Base-by-base conservation (phyloP, 169 alveolate genomes). In the Eimeria necatrix region DNA sequence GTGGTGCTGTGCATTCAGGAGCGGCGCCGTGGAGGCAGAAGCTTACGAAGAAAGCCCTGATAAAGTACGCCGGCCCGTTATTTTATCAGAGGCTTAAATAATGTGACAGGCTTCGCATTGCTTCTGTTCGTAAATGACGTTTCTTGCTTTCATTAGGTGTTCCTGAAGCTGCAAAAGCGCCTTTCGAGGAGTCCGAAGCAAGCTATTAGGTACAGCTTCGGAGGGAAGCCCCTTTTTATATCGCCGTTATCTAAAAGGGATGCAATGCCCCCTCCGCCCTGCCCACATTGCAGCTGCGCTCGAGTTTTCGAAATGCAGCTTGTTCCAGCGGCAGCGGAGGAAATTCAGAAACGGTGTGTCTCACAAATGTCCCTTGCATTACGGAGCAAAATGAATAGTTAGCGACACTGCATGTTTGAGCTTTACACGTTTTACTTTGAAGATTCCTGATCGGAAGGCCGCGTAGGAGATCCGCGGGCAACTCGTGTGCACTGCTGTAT, bases 291-390 rank as follows among this genome's bases (percentile, higher is more conserved):
- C 74, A 92, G 96, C 64, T 68, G 86, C 80, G 76, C n/a, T 16
- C 86, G 96, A 24, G 95, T 94, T 12, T 94, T 94, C 53, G 96
- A 94, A 53, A 71, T 94, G 96, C 96, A 94, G 70, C 92, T 94
- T 22, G 80, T 94, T 56, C 96, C 96, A 61, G 93, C 83, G 52
- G 93, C 93, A 10, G 93, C 81, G 7, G 93, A 85, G 14, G 93
- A 85, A 61, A 61, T 85, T 61, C 81, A 60, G 41, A 85, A 61
- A n/a, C 64, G 93, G 93, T 85, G 73, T 16, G 92, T 49, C 24
- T 52, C 53, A 20, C 64, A 24, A 10, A 81, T 56, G 59, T 16
- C n/a, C 59, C 64, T 56, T 56, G 18, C n/a, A 16, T 16, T 56
- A 56, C 10, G 0, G 64, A 16, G 64, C 10, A 56, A 0, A 1